Evolutionary conservation across 2,329 filamentous ascomycete species (phyloP).

Genomic region (Chaetomium strumarium): DNA sequence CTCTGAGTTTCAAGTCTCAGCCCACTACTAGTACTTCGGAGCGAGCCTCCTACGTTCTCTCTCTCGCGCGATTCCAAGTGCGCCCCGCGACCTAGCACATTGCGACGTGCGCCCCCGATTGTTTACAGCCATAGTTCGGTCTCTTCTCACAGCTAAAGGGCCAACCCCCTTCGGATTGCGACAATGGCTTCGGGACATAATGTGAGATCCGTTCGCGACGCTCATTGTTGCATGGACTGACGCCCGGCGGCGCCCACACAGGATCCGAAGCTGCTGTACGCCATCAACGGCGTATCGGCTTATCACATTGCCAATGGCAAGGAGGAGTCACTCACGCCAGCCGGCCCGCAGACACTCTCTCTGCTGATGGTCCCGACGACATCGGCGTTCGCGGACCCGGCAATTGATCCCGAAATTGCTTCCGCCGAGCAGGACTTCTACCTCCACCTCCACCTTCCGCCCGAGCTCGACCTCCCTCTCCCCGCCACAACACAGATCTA

Average conservation of each 20-base stretch:
- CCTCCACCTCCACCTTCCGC: constrained; percentile 87
- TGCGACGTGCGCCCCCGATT: no score
- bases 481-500: constrained; percentile 97
- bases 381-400: constrained; percentile 58
- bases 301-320: constrained; percentile 87
- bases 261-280: constrained; percentile 63
- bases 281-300: constrained; percentile 79
- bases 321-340: constrained; percentile 74
- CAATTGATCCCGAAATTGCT: constrained; percentile 46
- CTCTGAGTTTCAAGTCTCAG: no score
- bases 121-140: no score
- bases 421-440: constrained; percentile 86
- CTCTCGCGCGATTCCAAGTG: no score
- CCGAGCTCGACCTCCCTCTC: constrained; percentile 86
- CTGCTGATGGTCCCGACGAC: constrained; percentile 93
- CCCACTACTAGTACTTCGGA: no score
- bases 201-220: constrained; percentile 27
- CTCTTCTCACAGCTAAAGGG: no score
- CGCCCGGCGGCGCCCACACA: constrained; percentile 23
- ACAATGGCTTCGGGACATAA: constrained; percentile 42
- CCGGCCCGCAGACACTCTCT: constrained; percentile 84
- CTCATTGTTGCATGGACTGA: neutral
- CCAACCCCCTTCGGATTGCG: neutral
- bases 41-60: no score
- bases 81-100: no score